Evolutionary conservation across 352 stramenopile genomes (phyloP).

Genomic region (Pythium plurisporium): DNA sequence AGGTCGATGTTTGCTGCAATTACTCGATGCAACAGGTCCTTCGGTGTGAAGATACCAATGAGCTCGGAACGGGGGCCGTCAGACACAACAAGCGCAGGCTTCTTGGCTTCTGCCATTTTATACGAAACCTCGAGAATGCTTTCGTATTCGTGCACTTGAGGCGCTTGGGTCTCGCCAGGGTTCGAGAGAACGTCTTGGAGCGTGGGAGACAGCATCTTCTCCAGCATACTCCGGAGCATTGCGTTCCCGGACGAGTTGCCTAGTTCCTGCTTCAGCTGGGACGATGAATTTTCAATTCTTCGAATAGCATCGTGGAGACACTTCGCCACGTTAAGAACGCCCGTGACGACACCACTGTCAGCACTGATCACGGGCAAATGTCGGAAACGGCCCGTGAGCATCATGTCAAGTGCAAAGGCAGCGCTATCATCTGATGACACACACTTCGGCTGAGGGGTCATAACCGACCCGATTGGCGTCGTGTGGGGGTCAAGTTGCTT

Average conservation of each 20-base stretch:
- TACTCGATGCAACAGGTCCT: constrained; percentile 96
- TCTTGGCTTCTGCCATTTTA: constrained; percentile 74
- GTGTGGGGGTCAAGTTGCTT: constrained; percentile 63
- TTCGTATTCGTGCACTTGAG: constrained; percentile 68
- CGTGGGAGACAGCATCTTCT: constrained; percentile 85
- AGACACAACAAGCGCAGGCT: constrained; percentile 74
- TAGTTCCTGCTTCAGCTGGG: constrained; percentile 74
- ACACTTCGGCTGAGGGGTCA: constrained; percentile 83
- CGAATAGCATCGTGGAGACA: constrained; percentile 98
- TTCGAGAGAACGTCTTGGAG: constrained; percentile 68
- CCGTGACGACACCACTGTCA: constrained; percentile 84
- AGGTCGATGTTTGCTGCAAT: constrained; percentile 89
- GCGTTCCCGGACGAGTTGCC: constrained; percentile 50
- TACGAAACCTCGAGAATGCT: constrained; percentile 66
- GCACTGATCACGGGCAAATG: constrained; percentile 94
- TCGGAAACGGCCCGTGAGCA: constrained; percentile 91
- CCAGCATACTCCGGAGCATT: constrained; percentile 74
- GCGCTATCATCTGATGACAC: constrained; percentile 81
- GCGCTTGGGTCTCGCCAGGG: constrained; percentile 59
- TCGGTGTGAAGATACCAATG: constrained; percentile 97
- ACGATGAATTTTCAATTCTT: constrained; percentile 92
- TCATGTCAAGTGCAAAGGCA: constrained; percentile 78
- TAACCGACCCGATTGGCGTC: constrained; percentile 71
- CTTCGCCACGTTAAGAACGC: constrained; percentile 97
- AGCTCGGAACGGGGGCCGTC: constrained; percentile 59